Evolutionary conservation across 2,329 filamentous ascomycete species (phyloP).

Genomic region (Alternaria alternata): DNA sequence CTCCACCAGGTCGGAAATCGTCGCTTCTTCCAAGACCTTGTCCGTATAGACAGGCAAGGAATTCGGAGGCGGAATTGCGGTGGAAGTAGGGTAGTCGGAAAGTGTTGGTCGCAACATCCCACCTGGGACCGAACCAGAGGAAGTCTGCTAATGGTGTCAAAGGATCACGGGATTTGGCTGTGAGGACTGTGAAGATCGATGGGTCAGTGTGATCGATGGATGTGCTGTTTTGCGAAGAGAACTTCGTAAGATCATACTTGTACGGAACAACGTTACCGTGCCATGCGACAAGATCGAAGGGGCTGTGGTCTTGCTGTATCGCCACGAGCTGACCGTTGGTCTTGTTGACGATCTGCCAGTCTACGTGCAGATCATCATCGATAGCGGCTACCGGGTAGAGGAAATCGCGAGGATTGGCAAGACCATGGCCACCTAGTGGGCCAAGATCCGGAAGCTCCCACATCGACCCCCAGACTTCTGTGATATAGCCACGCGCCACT

Average conservation of each 20-base stretch:
- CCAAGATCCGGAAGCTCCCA: conserved; percentile 53
- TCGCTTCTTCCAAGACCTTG: conserved; percentile 52
- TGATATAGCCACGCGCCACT: conserved; percentile 51
- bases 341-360: conserved; percentile 49
- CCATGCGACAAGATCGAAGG: conserved; percentile 56
- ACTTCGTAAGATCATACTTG: conserved; percentile 65
- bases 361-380: conserved; percentile 47
- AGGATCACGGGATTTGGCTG: conserved; percentile 49
- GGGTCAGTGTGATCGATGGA: conserved; percentile 53
- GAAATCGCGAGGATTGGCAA: conserved; percentile 53
- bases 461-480: conserved; percentile 52
- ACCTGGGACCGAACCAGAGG: conserved; percentile 51
- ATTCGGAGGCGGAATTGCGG: conserved; percentile 50
- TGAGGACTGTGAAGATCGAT: conserved; percentile 50
- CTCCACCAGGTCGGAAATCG: conserved; percentile 53
- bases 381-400: conserved; percentile 50
- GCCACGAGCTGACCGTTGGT: conserved; percentile 44
- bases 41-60: conserved; percentile 50
- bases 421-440: conserved; percentile 51
- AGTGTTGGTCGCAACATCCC: conserved; percentile 51
- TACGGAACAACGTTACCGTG: conserved; percentile 57
- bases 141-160: conserved; percentile 49
- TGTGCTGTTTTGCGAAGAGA: conserved; percentile 50
- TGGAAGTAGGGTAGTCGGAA: conserved; percentile 53
- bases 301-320: conserved; percentile 50